Evolutionary conservation across 148 eudicot genomes (phyloP).

Genomic region (Nepenthes mirabilis): DNA sequence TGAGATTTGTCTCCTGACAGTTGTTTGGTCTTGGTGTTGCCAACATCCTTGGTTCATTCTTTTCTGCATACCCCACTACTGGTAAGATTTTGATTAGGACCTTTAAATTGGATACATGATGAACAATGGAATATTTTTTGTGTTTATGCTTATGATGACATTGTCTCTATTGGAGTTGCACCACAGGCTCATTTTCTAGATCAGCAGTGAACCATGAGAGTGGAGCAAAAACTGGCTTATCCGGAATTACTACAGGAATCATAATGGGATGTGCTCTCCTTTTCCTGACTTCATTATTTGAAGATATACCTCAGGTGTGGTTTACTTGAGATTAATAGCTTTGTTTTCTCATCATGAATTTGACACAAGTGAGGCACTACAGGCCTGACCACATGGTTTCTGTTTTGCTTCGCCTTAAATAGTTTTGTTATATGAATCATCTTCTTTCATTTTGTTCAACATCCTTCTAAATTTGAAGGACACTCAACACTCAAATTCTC

Average conservation of each 20-base stretch:
- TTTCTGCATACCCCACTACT: slow-evolving; percentile 73
- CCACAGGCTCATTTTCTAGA: slow-evolving; percentile 89
- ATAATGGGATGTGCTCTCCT: slow-evolving; percentile 76
- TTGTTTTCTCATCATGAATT: not conserved
- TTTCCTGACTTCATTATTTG: slow-evolving; percentile 86
- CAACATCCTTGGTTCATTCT: slow-evolving; percentile 79
- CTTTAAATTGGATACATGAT: not conserved
- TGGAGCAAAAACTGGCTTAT: slow-evolving; percentile 95
- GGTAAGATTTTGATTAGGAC: not conserved
- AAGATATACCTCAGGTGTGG: slow-evolving; percentile 82
- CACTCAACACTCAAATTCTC: too few relatives aligned
- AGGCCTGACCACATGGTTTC: too few relatives aligned
- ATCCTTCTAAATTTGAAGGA: too few relatives aligned
- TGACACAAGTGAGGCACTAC: too few relatives aligned
- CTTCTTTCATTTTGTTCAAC: too few relatives aligned
- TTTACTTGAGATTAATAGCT: slow-evolving; percentile 1
- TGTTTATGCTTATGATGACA: not conserved
- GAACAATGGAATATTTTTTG: not conserved
- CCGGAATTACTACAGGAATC: slow-evolving; percentile 77
- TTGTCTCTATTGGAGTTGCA: slow-evolving; percentile 1
- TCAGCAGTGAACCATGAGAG: slow-evolving; percentile 99
- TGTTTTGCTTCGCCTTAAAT: too few relatives aligned
- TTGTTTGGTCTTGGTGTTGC: slow-evolving; percentile 99
- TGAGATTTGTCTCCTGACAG: slow-evolving; percentile 25
- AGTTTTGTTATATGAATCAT: too few relatives aligned